Evolutionary conservation across 805 yeast species (phyloP).

Genomic region (Jamesozyma rosinii): DNA sequence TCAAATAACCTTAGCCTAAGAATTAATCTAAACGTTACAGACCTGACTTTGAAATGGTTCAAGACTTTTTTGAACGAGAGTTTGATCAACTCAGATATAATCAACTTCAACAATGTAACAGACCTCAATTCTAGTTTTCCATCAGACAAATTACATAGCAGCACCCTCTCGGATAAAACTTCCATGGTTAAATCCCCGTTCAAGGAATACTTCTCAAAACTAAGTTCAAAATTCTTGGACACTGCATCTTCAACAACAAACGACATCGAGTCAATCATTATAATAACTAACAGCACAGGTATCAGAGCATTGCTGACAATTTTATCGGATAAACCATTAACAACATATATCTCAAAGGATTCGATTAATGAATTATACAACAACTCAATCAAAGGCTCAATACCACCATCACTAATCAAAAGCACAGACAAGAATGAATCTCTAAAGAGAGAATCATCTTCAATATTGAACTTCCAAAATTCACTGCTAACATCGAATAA

Average conservation of each 20-base stretch:
- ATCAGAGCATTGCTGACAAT: conserved; percentile 30
- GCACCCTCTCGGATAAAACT: not conserved
- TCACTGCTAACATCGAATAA: conserved; percentile 27
- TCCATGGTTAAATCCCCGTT: conserved; percentile 22
- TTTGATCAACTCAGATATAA: conserved; percentile 10
- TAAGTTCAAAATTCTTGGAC: conserved; percentile 21
- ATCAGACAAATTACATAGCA: not conserved
- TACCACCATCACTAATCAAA: not conserved
- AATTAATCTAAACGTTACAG: conserved; percentile 21
- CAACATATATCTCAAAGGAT: conserved; percentile 23
- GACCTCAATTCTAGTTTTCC: not conserved
- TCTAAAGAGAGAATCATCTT: conserved; percentile 25
- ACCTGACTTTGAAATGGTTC: conserved; percentile 28
- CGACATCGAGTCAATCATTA: conserved; percentile 19
- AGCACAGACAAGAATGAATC: not conserved
- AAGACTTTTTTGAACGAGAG: conserved; percentile 20
- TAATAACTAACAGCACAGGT: conserved; percentile 29
- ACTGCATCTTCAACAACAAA: conserved; percentile 2
- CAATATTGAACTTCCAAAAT: conserved; percentile 25
- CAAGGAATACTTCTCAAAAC: conserved; percentile 25
- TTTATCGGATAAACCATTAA: conserved; percentile 27
- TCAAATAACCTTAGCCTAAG: conserved; percentile 9
- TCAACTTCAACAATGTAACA: conserved; percentile 12
- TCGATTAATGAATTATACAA: conserved; percentile 23
- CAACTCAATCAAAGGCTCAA: not conserved